A percentile compares a stretch with the other conserved stretches of the same genome.
Conservation (phyloP, 306 rosid genomes). For the Crataegus laevigata region DNA sequence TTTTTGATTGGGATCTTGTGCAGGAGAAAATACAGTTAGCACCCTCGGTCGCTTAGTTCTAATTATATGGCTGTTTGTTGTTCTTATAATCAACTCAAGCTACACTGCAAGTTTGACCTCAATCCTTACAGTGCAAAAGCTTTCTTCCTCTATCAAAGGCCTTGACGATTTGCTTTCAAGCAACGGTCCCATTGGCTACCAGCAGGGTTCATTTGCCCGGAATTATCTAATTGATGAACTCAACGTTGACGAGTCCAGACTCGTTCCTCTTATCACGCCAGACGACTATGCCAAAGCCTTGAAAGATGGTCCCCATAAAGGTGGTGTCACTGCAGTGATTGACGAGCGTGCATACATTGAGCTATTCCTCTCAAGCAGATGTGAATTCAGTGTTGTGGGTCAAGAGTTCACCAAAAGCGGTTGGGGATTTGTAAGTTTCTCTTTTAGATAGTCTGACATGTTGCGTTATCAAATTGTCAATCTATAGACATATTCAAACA, state of each 20-base stretch:
- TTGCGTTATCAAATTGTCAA: background rate
- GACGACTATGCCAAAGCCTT: slow-evolving; percentile 60
- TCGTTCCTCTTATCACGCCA: slow-evolving; percentile 51
- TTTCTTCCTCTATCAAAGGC: slow-evolving; percentile 72
- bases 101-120: slow-evolving; percentile 97
- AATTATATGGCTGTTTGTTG: slow-evolving; percentile 84
- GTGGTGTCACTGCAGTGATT: slow-evolving; percentile 77
- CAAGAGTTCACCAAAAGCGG: slow-evolving; percentile 89
- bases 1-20: slow-evolving; percentile 5
- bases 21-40: slow-evolving; percentile 91
- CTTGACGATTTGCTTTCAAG: slow-evolving; percentile 48
- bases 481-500: background rate
- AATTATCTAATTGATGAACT: slow-evolving; percentile 54
- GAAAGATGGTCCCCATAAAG: slow-evolving; percentile 52
- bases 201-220: slow-evolving; percentile 58
- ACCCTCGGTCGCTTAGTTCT: slow-evolving; percentile 80
- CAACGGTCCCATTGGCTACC: slow-evolving; percentile 72
- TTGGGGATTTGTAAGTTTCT: slow-evolving; percentile 92
- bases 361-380: slow-evolving; percentile 75
- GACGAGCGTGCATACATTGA: slow-evolving; percentile 80
- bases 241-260: slow-evolving; percentile 56
- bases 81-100: slow-evolving; percentile 88
- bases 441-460: background rate
- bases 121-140: slow-evolving; percentile 88
- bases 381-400: slow-evolving; percentile 70